Percentiles rank a stretch among this genome's conserved stretches.
phyloP scores from a whole-genome alignment of 768 basidiomycete genomes.

The Macrolepiota dolichaula region DNA sequence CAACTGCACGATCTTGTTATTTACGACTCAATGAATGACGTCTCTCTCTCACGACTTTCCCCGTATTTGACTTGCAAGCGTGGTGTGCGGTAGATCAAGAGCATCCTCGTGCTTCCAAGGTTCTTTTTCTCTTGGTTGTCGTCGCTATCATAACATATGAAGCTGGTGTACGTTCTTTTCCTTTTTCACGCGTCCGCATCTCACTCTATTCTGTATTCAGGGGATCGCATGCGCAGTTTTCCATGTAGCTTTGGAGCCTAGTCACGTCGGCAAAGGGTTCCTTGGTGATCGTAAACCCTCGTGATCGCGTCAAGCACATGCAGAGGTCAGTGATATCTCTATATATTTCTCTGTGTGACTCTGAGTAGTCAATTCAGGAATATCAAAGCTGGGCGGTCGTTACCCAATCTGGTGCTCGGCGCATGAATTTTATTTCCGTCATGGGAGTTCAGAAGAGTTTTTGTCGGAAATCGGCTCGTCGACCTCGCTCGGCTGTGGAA shows the following conservation, averaged over 20 bases:
- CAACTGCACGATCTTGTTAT: slow-evolving; percentile 30
- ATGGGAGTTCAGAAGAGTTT: background rate
- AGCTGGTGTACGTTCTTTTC: background rate
- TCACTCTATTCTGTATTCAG: background rate
- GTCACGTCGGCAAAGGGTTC: background rate
- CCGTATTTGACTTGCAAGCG: background rate
- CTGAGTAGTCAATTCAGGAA: background rate
- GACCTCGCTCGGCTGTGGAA: background rate
- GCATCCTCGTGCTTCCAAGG: background rate
- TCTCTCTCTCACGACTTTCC: background rate
- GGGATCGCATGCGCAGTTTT: background rate
- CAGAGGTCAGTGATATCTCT: background rate
- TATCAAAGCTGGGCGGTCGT: background rate
- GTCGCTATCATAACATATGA: background rate
- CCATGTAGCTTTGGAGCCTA: background rate
- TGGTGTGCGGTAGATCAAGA: too few relatives aligned
- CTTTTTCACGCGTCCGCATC: background rate
- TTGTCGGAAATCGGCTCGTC: background rate
- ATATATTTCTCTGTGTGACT: background rate
- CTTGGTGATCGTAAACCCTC: background rate
- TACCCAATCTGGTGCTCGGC: background rate
- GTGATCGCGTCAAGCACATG: slow-evolving; percentile 1
- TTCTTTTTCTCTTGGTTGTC: slow-evolving; percentile 1
- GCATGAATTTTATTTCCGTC: background rate
- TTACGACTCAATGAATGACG: slow-evolving; percentile 11